These are phyloP conservation scores for Mastigamoeba balamuthi DNA, from an alignment of 78 protist species.

Conservation along the genomic window DNA sequence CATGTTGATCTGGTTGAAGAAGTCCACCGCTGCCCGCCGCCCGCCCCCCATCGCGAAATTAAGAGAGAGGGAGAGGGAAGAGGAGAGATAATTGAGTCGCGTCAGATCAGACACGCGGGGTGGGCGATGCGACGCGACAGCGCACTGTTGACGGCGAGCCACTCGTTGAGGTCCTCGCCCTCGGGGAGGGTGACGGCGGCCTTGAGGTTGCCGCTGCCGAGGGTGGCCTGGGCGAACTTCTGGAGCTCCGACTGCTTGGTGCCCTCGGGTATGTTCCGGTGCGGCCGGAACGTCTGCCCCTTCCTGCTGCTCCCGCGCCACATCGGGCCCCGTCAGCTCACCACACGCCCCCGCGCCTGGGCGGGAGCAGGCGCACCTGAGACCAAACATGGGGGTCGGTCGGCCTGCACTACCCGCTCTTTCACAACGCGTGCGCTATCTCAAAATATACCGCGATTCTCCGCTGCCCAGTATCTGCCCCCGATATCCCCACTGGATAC, in stretches of 20 bases:
- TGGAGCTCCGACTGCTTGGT: slow-evolving; percentile 34
- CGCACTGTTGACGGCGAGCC: slow-evolving; percentile 93
- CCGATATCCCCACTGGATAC: too few species aligned
- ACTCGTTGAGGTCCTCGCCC: slow-evolving; percentile 90
- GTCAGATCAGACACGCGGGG: background rate
- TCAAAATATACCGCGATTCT: too few species aligned
- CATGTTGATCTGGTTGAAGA: slow-evolving; percentile 92
- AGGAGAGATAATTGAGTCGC: background rate
- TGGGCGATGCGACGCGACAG: background rate
- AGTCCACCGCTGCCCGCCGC: slow-evolving; percentile 78
- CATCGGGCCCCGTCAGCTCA: too few species aligned
- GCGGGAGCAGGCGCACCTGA: too few species aligned
- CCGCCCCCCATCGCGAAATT: background rate
- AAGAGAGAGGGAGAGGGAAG: background rate
- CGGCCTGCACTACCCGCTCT: too few species aligned
- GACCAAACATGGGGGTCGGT: too few species aligned
- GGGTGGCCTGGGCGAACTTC: slow-evolving; percentile 62
- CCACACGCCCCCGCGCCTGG: too few species aligned
- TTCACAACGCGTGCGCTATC: too few species aligned
- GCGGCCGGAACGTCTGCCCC: slow-evolving; percentile 53
- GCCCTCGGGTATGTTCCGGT: slow-evolving; percentile 45
- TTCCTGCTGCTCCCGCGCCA: background rate
- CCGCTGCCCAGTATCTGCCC: too few species aligned
- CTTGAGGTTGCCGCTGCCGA: slow-evolving; percentile 55
- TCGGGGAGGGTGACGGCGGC: slow-evolving; percentile 86